These are phyloP conservation scores for Pestalotiopsis fici DNA, from an alignment of 2,329 filamentous ascomycete genomes.

Conservation along the genomic window DNA sequence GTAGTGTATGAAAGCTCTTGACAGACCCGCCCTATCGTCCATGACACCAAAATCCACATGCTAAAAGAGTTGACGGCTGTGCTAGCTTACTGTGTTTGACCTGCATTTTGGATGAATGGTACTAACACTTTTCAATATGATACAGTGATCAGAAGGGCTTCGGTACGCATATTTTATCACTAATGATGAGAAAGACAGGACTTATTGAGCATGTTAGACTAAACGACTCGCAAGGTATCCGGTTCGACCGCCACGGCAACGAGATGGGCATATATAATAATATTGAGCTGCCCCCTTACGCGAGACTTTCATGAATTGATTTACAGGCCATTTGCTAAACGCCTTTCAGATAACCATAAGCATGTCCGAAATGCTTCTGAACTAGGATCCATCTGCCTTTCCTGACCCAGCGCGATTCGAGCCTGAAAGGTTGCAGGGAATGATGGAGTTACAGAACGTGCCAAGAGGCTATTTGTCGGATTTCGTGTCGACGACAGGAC, in stretches of 20 bases:
- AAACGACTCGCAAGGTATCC: constrained; percentile 2
- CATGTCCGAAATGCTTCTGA: constrained; percentile 7
- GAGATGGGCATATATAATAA: not conserved
- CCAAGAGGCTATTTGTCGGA: not conserved
- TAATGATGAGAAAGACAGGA: not conserved
- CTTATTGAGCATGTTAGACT: not conserved
- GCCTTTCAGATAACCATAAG: not conserved
- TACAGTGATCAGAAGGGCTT: not conserved
- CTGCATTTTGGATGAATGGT: not conserved
- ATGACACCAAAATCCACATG: not conserved
- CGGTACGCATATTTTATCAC: not conserved
- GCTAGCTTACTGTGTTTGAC: not conserved
- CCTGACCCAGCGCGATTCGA: not conserved
- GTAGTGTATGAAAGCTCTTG: not conserved
- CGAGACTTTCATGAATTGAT: not conserved
- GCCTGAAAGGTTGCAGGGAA: not conserved
- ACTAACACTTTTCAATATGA: not conserved
- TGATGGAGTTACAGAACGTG: not conserved
- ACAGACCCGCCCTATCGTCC: too few relatives aligned
- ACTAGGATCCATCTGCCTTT: constrained; percentile 2
- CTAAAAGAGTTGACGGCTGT: not conserved
- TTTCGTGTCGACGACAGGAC: not conserved
- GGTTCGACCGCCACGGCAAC: constrained; percentile 1
- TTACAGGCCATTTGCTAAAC: not conserved
- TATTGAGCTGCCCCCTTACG: not conserved